Base-by-base conservation (phyloP, 306 rosid genomes). In the Biancaea sappan region DNA sequence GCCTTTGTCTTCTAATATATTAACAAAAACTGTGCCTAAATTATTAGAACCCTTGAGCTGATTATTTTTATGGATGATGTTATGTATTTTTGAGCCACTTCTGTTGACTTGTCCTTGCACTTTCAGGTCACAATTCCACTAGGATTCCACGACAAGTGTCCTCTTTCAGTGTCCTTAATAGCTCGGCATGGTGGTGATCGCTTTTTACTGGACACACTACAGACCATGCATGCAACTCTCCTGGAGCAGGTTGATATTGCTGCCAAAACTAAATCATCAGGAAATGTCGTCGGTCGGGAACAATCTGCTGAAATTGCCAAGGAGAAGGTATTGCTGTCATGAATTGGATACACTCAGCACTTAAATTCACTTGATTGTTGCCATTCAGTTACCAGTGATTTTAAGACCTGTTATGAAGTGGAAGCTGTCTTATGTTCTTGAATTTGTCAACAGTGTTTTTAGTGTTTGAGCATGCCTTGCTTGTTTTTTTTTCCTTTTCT, bases 141-240 rank as follows among this genome's bases (percentile, higher is more conserved):
- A 66, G 99, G 99, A 75, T 74, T 79, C 78, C 82, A 88, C 67
- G 88, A 92, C 76, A 92, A 84, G 66, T 80, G 79, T 82, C 98
- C 98, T 35, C 66, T 90, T 67, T 90, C 99, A 11, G 93, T 95
- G 28, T 95, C 99, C 76, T 84, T 95, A 70, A 81, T 95, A 80
- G 99, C 99, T 73, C 87, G 96, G 72, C 93, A 95, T 69, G 98
- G 99, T 71, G 93, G 90, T 59, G 99, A 95, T 81, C 92, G 97
- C 76, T 92, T 95, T 86, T 82, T 95, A 81, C 86, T 95, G 61
- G 98, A 95, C 84, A 82, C 90, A 15, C 72, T 90, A 69, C 84
- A 89, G 56, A 72, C 82, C 74, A 82, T 95, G 88, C 89, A 90
- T 54, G 13, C 76, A 51, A 61, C 89, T 79, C 81, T 95, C 37